phyloP scores from a whole-genome alignment of 306 rosid species.

The Cicer arietinum region DNA sequence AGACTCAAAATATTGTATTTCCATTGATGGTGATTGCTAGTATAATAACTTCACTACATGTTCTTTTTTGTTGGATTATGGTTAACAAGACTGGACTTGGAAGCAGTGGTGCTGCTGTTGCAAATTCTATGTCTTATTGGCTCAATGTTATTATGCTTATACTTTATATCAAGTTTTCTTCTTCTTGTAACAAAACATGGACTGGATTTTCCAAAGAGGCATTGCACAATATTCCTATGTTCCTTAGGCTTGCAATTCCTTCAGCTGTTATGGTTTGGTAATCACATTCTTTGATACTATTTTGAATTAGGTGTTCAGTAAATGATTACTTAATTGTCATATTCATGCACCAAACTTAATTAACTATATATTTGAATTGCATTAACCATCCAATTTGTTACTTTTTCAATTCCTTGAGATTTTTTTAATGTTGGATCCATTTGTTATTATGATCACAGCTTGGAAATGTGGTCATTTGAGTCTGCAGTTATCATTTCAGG shows the following conservation, averaged over 20 bases:
- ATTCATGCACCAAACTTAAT: too few species aligned
- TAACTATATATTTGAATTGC: not conserved
- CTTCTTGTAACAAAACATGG: slow-evolving; percentile 14
- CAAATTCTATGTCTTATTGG: slow-evolving; percentile 15
- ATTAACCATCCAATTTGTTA: too few species aligned
- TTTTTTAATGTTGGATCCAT: not conserved
- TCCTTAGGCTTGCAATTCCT: slow-evolving; percentile 15
- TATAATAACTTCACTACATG: not conserved
- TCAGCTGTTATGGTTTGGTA: slow-evolving; percentile 28
- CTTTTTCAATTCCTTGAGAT: too few species aligned
- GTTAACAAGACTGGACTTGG: not conserved
- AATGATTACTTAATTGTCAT: too few species aligned
- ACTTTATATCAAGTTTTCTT: slow-evolving; percentile 5
- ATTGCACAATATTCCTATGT: not conserved
- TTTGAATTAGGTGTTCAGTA: not conserved
- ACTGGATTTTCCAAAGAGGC: slow-evolving; percentile 5
- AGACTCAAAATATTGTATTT: slow-evolving; percentile 63
- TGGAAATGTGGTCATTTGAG: slow-evolving; percentile 76
- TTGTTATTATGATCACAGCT: slow-evolving; percentile 41
- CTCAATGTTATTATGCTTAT: not conserved
- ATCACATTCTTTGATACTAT: not conserved
- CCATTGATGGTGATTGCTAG: slow-evolving; percentile 54
- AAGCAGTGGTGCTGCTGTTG: slow-evolving; percentile 8
- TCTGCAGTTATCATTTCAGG: slow-evolving; percentile 66
- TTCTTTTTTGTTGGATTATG: slow-evolving; percentile 11